Base-by-base conservation (phyloP, 2,329 filamentous ascomycete genomes). In the Coniochaeta ligniaria region DNA sequence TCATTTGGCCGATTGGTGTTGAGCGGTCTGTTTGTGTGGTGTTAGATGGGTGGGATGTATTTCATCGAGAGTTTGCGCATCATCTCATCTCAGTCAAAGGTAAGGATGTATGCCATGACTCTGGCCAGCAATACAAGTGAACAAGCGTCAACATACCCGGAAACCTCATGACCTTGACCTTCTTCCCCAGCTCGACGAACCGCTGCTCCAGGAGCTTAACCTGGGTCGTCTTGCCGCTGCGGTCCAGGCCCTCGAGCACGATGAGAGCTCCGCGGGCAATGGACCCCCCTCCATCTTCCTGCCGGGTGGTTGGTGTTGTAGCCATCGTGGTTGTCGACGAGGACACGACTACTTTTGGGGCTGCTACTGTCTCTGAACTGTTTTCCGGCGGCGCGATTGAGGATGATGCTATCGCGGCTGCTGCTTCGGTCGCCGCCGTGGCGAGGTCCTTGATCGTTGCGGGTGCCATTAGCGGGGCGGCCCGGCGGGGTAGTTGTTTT, bases 181-280 rank as follows among this genome's bases (percentile, higher is more conserved):
- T 73, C 61, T 72, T 71, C 6, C 82, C 82, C 59, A 75, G 73
- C 66, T 80, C 77, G 7, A 78, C 72, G 61, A 84, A 79, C 24
- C 78, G 71, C 73, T 83, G 74, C 73, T 83, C 80, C 58, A 97
- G 78, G 54, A 86, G 76, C 68, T 87, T 83, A 66, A 91, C 93
- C 81, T 96, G 93, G 36, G 92, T 96, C 24, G 92, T 94, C 81
- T 97, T 97, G 60, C 93, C 93, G 50, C 92, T 92, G 65, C 92
- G 86, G 69, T 97, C 93, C 63, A 97, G 80, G 2, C 93, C 93
- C 77, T 97, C 93, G 60, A 96, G 85, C 5, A 94, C 89, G 59
- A 96, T 84, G 35, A 97, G 83, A 14, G 87, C 85, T 55, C 92
- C 92, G 55, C 88, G 82, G 58, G 74, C 72, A 1, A 68, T 62